Evolutionary conservation across 2,329 filamentous ascomycete species (phyloP), one percentile per base, ranked within the genome.

Genomic region (Cladosporium sp.): DNA sequence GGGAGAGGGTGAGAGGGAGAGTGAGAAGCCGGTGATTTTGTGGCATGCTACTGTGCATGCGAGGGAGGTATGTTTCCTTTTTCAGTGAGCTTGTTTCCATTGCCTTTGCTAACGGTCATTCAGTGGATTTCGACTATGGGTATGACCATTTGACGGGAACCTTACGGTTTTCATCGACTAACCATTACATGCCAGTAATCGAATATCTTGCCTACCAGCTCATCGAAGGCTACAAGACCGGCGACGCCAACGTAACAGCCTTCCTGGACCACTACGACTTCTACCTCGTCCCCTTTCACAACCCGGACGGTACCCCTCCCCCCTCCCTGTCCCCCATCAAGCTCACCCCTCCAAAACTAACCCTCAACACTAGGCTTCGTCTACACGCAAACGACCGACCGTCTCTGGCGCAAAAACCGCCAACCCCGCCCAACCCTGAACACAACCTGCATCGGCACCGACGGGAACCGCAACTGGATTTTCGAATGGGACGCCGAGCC

Each of bases 181-280:
- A 12, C n/a, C 70, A 55, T 69, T 66, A n/a, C 70, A 5, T 69
- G 2, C 1, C 15, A 48, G 45, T 48, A 9, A 48, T 73, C 36
- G 79, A 83, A 61, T 83, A 80, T 61, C 65, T 80, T 13, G 71
- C 75, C 8, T 74, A 73, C 54, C 65, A 71, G 15, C 68, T 83
- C 27, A 65, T 82, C 15, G 68, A 68, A 30, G 70, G 72, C 43
- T 80, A 79, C 58, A 61, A 60, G 24, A 64, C 64, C 15, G 57
- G 52, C 15, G 57, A 67, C n/a, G 57, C 67, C 1, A 62, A 66
- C 4, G 65, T 75, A 34, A 70, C 64, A 34, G 61, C 65, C 1
- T 73, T 79, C 47, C 72, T 85, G 20, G 74, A 85, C 64, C 79
- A 73, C 50, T 84, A 82, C 61, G 84, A 87, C 66, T 83, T 83